phyloP scores from a whole-genome alignment of 2,329 filamentous ascomycete species.

The Sphaerulina vaccinii region DNA sequence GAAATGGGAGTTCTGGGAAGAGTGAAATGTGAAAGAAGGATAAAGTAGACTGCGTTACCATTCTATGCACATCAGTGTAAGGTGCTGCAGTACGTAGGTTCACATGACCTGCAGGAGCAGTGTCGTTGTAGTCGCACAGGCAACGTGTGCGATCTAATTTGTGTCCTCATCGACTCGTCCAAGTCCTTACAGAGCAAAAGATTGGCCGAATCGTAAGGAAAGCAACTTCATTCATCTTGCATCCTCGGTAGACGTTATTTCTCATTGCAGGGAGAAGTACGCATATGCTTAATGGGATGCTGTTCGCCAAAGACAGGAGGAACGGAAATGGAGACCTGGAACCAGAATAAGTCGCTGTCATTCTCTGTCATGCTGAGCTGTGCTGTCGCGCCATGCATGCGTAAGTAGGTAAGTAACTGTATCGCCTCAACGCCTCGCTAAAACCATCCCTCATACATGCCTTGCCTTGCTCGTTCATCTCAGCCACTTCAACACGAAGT shows the following conservation, averaged over 20 bases:
- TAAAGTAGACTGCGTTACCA: no score
- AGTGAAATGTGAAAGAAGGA: no score
- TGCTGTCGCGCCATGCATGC: slow-evolving; percentile 2
- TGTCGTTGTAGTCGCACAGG: no score
- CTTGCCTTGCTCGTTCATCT: slow-evolving; percentile 49
- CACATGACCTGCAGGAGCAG: no score
- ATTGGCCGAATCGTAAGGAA: slow-evolving; percentile 7
- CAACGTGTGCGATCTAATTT: background rate
- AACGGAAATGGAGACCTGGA: background rate
- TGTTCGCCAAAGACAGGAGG: background rate
- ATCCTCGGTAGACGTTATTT: slow-evolving; percentile 17
- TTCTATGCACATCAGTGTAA: no score
- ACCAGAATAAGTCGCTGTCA: slow-evolving; percentile 3
- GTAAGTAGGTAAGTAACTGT: background rate
- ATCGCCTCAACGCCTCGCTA: slow-evolving; percentile 18
- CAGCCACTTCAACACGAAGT: slow-evolving; percentile 82
- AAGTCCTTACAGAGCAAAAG: background rate
- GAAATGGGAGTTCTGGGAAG: no score
- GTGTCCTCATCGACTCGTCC: slow-evolving; percentile 5
- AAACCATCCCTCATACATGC: background rate
- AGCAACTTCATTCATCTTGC: slow-evolving; percentile 16
- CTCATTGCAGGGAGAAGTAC: slow-evolving; percentile 16
- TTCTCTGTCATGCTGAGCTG: slow-evolving; percentile 1
- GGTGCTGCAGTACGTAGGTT: no score
- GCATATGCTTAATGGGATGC: slow-evolving; percentile 23